phyloP scores from a whole-genome alignment of 768 basidiomycete genomes.

The Rhodotorula kratochvilovae region DNA sequence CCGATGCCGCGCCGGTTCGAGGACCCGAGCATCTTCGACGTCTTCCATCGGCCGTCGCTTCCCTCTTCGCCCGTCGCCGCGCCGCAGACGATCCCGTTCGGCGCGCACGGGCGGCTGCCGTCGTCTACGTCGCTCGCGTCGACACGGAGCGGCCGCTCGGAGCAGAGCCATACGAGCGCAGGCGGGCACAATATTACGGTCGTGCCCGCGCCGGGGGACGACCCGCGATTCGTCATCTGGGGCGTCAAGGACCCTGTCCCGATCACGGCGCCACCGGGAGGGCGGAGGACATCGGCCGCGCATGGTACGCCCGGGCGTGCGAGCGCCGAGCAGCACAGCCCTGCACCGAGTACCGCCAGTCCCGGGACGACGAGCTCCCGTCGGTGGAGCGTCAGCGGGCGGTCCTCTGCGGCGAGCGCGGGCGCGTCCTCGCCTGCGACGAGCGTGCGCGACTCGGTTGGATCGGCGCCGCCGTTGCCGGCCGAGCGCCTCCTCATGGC shows the following conservation, averaged over 20 bases:
- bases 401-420: not conserved
- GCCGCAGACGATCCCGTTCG: not conserved
- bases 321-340: not conserved
- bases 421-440: slow-evolving; percentile 16
- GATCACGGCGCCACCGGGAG: not conserved
- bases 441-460: slow-evolving; percentile 31
- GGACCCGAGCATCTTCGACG: slow-evolving; percentile 40
- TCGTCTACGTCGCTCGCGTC: slow-evolving; percentile 24
- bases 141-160: not conserved
- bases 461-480: not conserved
- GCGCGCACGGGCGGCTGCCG: slow-evolving; percentile 21
- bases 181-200: slow-evolving; percentile 36
- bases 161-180: not conserved
- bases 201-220: slow-evolving; percentile 54
- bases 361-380: too few species aligned
- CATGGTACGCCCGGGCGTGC: too few species aligned
- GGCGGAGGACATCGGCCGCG: too few species aligned
- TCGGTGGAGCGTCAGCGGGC: not conserved
- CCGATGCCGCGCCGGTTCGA: slow-evolving; percentile 22
- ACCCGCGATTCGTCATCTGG: slow-evolving; percentile 90
- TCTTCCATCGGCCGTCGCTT: slow-evolving; percentile 28
- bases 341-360: not conserved
- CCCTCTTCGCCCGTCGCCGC: not conserved
- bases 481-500: slow-evolving; percentile 57
- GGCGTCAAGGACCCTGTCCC: slow-evolving; percentile 54